phyloP scores from a whole-genome alignment of 345 rosid genomes.

The Gossypium rotundifolium region DNA sequence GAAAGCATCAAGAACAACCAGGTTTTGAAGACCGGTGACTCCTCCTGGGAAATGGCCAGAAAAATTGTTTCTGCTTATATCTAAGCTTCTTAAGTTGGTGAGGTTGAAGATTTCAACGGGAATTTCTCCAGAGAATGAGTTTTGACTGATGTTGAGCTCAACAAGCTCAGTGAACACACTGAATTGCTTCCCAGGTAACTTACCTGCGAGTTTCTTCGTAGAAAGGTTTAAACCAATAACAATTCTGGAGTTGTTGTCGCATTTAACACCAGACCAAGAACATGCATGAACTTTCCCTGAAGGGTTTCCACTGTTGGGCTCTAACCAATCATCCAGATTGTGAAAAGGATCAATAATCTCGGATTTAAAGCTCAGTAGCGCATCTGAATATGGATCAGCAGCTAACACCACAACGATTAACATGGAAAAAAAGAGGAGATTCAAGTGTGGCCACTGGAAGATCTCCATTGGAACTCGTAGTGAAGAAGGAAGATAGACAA shows the following conservation, averaged over 20 bases:
- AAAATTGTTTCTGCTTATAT: conserved; percentile 82
- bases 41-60: conserved; percentile 59
- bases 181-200: conserved; percentile 43
- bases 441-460: conserved; percentile 26
- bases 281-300: conserved; percentile 38
- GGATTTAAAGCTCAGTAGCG: conserved; percentile 69
- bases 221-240: conserved; percentile 62
- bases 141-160: conserved; percentile 75
- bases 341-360: conserved; percentile 40
- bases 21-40: conserved; percentile 37
- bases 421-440: conserved; percentile 22
- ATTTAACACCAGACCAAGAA: conserved; percentile 81
- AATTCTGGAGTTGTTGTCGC: conserved; percentile 50
- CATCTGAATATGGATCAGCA: conserved; percentile 53
- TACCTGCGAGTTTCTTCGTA: conserved; percentile 55
- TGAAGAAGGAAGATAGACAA: conserved; percentile 16
- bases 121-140: conserved; percentile 64
- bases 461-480: conserved; percentile 57
- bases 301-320: conserved; percentile 30
- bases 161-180: conserved; percentile 57
- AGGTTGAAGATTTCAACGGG: conserved; percentile 56
- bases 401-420: conserved; percentile 22
- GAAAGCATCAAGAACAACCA: conserved; percentile 62
- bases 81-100: conserved; percentile 51
- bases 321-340: conserved; percentile 61